Evolutionary conservation across 768 basidiomycete species (phyloP), one percentile per base, ranked within the genome.

Genomic region (Leccinum subgranulosum): DNA sequence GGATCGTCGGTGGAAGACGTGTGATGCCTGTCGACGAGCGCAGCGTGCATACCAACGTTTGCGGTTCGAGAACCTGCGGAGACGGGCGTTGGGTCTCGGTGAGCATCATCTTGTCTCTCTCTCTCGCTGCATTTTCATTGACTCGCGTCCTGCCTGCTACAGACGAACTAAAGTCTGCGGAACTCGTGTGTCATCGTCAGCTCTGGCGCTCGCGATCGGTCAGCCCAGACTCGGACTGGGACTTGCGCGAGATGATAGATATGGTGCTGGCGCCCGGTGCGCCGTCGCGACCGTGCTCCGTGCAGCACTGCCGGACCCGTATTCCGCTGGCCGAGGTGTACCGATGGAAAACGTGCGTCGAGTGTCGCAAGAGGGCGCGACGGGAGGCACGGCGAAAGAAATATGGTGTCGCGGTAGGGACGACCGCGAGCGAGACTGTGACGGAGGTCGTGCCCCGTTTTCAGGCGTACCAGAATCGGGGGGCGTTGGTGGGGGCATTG

Each of bases 1-100:
- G 19, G 69, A 62, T 7, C 72, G 76, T 56, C 69, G 64, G 1
- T 77, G 77, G 78, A 79, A 81, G 60, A 73, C 69, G 9, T 81
- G 80, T 47, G 71, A 75, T 6, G 55, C 74, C 3, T 81, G 80
- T 59, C 75, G 79, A 14, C 59, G 68, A n/a, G 68, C 68, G 21
- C 69, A 70, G 25, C 69, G 77, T 6, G 54, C 67, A 31, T 76
- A 75, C 57, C 76, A 78, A 56, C 61, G 69, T 14, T 64, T 62
- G 45, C 73, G 71, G 9, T 62, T 69, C 53, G 70, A 65, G 23
- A 59, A 59, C 31, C 23, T 23, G 3, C 60, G 57, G 36, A 53
- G 57, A 27, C 11, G 29, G 11, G 7, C 56, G 7, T 17, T 56
- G 8, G 54, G 55, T 39, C 17, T 53, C 3, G 53, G 68, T 64